Evolutionary conservation across 73 alveolate genomes (phyloP).

Genomic region (Stentor roeselii): DNA sequence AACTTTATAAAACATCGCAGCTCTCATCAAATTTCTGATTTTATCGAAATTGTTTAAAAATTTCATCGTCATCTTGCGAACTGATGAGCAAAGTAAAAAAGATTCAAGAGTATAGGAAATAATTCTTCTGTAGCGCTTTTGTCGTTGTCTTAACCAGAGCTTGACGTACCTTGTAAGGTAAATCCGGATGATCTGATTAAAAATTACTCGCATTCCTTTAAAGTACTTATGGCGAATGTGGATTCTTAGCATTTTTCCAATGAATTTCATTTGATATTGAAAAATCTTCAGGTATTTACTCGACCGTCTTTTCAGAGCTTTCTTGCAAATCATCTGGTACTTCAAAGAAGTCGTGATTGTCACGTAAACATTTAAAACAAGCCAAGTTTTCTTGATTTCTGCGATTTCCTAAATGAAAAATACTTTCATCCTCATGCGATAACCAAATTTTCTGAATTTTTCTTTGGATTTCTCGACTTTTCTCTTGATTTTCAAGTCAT

Average conservation of each 20-base stretch:
- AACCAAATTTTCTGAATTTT: slow-evolving; percentile 9
- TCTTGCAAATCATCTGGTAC: background rate
- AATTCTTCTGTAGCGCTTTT: background rate
- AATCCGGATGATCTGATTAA: background rate
- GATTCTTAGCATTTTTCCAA: background rate
- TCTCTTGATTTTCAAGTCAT: background rate
- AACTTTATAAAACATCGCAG: background rate
- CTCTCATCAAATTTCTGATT: background rate
- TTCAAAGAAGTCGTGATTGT: background rate
- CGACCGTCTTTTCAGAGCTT: background rate
- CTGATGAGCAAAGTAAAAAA: no score
- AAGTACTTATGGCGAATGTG: background rate
- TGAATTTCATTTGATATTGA: background rate
- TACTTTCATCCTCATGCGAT: background rate
- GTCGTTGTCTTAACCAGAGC: background rate
- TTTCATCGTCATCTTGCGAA: background rate
- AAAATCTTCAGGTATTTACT: background rate
- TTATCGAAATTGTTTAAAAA: background rate
- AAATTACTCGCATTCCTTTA: slow-evolving; percentile 1
- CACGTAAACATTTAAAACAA: background rate
- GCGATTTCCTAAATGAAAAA: background rate
- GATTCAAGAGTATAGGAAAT: background rate
- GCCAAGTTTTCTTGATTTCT: background rate
- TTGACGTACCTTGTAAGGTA: background rate
- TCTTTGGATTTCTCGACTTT: background rate